Evolutionary conservation across 2,329 filamentous ascomycete species (phyloP), one percentile per base, ranked within the genome.

Genomic region (Xylariomycetidae sp.): DNA sequence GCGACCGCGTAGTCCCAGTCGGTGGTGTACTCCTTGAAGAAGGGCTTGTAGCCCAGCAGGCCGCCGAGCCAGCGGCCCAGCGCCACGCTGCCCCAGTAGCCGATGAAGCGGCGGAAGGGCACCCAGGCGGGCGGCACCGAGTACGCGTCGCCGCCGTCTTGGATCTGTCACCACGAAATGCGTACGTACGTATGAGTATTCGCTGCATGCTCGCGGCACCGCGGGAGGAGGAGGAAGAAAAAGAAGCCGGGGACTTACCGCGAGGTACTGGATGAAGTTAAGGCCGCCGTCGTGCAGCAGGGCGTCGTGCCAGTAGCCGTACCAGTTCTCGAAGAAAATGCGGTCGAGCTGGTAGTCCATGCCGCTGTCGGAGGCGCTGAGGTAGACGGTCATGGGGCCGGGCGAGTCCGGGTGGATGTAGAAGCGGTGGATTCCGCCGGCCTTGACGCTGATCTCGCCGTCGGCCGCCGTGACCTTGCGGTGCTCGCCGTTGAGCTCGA

Each of bases 281-380:
- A 58, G 14, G 23, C 37, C 38, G 18, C 45, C 48, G 9, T 50
- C 49, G 19, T 49, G 35, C 10, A 54, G 27, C 3, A 59, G 29
- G 10, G 47, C 40, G 14, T 56, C 49, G 22, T 59, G 45, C 46
- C 50, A 50, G 27, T 56, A 56, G 7, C 52, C 55, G 38, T 61
- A 61, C 57, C 57, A 61, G 37, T 60, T 60, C 42, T 57, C 44
- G 29, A 60, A 59, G 34, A 60, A 61, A 8, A 56, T 32, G 12
- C 42, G 43, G 28, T 61, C 57, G 1, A 60, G 42, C 33, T 52
- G 44, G 29, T 48, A 60, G 19, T 47, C 41, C 27, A 47, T 42
- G 13, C 41, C 47, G 4, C 44, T 42, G 25, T 53, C 49, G 5
- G 43, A 41, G 3, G 46, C 52, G 28, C 42, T 50, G n/a, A 58